Conservation (phyloP, 2,329 filamentous ascomycete species). For the Pleoardoris graminearum region DNA sequence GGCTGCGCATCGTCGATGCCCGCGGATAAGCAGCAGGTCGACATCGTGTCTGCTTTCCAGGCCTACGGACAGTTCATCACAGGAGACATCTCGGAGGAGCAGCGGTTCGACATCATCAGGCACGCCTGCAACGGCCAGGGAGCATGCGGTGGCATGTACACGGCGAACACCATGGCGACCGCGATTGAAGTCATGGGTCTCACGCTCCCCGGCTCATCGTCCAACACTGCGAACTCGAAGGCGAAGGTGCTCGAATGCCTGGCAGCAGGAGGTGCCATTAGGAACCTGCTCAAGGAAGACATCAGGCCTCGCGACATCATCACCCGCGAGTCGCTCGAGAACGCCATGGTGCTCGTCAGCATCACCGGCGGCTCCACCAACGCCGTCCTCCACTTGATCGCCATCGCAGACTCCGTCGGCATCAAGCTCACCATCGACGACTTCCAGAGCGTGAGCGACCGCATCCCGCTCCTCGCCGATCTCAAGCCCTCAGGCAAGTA, state of each 20-base stretch:
- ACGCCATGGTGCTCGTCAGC: constrained; percentile 57
- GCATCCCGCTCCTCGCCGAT: constrained; percentile 56
- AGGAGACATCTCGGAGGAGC: constrained; percentile 86
- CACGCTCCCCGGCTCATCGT: constrained; percentile 55
- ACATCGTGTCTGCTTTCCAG: constrained; percentile 98
- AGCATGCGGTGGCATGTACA: constrained; percentile 80
- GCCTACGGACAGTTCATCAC: constrained; percentile 94
- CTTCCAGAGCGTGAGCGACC: constrained; percentile 56
- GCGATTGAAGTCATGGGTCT: constrained; percentile 57
- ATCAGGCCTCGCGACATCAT: constrained; percentile 55
- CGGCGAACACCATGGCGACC: constrained; percentile 57
- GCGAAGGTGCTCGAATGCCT: constrained; percentile 56
- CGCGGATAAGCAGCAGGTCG: constrained; percentile 69
- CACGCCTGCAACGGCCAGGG: constrained; percentile 84
- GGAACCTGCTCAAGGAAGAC: constrained; percentile 56
- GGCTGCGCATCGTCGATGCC: constrained; percentile 76
- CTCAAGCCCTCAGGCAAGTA: constrained; percentile 58
- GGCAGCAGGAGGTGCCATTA: constrained; percentile 55
- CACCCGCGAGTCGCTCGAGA: constrained; percentile 54
- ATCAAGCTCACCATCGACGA: constrained; percentile 57
- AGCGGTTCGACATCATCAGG: constrained; percentile 92
- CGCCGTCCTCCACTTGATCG: constrained; percentile 56
- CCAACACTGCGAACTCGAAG: constrained; percentile 55
- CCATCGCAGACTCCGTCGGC: constrained; percentile 55
- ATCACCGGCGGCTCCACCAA: constrained; percentile 57